Conservation (phyloP, 2,329 filamentous ascomycete genomes). For the Alternaria triticina region DNA sequence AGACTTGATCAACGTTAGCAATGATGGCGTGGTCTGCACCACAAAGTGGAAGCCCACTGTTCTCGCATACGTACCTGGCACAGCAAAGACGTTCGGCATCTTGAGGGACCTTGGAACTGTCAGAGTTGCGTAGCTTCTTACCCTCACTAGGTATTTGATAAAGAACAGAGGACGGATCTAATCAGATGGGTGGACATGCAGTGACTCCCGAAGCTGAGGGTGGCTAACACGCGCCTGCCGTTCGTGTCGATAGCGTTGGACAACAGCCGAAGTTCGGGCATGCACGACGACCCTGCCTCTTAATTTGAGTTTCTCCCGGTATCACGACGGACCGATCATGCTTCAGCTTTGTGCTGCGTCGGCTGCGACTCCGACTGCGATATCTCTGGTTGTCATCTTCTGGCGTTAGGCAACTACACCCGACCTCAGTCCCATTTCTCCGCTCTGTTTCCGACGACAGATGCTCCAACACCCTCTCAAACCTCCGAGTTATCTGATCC, state of each 20-base stretch:
- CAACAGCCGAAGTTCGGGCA: constrained; percentile 18
- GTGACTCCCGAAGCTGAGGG: neutral
- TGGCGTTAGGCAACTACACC: neutral
- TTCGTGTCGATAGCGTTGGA: constrained; percentile 9
- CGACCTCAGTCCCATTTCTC: neutral
- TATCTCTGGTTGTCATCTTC: neutral
- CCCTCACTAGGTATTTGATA: constrained; percentile 10
- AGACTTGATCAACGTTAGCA: constrained; percentile 58
- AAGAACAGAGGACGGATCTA: constrained; percentile 20
- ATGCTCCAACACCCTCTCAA: neutral
- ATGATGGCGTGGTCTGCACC: neutral
- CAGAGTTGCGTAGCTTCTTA: neutral
- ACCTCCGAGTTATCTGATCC: neutral
- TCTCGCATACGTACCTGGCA: constrained; percentile 60
- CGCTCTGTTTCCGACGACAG: neutral
- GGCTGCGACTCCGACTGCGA: neutral
- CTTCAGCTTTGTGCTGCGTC: neutral
- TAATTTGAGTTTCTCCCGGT: constrained; percentile 9
- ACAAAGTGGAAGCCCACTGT: neutral
- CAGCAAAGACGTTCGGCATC: constrained; percentile 74
- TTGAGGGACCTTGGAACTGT: constrained; percentile 9
- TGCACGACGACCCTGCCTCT: constrained; percentile 3
- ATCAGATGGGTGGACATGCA: constrained; percentile 25
- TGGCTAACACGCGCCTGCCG: neutral
- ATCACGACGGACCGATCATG: constrained; percentile 9